Base-by-base conservation (phyloP, 1,284 basidiomycete genomes). In the Rhodotorula sp. region DNA sequence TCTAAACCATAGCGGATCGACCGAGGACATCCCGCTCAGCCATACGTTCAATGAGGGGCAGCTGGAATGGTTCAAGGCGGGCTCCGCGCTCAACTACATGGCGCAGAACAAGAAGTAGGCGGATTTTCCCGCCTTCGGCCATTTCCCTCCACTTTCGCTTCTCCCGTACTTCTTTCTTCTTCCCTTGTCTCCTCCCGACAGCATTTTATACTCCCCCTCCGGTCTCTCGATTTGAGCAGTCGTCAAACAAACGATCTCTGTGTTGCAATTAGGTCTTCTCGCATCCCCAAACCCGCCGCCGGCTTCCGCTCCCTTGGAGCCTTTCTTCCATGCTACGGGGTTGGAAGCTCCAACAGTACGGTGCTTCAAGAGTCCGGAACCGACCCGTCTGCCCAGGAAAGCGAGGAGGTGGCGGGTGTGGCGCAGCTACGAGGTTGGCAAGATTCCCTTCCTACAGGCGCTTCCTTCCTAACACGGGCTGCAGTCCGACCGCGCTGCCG, bases 31-130 rank as follows among this genome's bases (percentile, higher is more conserved):
- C 66, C 62, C 69, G 14, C 69, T 79, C 26, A 62, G 69, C 26
- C 78, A 79, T 68, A 72, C 76, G n/a, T 79, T 74, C 67, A 79
- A 79, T 69, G 69, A 54, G 2, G 74, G 72, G 2, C 78, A 79
- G 70, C 64, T 78, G 48, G 59, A 62, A 5, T 79, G 78, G 76
- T 71, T 68, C 68, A 70, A 63, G 23, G 67, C 67, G 34, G 72
- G 72, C 12, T 66, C 64, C 26, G 72, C 72, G 14, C 60, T 73
- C 5, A 56, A 56, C 54, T 26, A 7, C 18, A 56, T 56, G 54
- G 54, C 54, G 2, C 16, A 26, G 54, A 52, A n/a, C 51, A 56
- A 56, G 54, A 29, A 26, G n/a, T 56, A 56, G 29, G 18, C 54
- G 54, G n/a, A 16, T 26, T 56, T 26, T 18, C n/a, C n/a, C 54